Evolutionary conservation across 495 filamentous ascomycete genomes (phyloP).

Genomic region (Aspergillus cristatus): DNA sequence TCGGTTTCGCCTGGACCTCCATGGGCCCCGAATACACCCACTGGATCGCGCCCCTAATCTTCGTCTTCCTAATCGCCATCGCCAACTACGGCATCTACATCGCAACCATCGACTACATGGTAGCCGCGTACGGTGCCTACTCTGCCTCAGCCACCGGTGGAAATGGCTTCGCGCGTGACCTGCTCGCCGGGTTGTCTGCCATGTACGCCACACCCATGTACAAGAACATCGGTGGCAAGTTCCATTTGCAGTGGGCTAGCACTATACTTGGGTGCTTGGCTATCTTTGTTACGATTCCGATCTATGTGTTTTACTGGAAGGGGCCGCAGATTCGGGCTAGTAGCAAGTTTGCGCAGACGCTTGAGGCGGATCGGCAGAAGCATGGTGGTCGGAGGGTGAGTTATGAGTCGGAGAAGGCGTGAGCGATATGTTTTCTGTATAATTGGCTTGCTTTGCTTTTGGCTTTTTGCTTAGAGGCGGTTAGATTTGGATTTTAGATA

Average conservation of each 20-base stretch:
- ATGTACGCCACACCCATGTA: conserved; percentile 40
- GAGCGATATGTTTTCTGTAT: conserved; percentile 1
- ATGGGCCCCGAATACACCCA: conserved; percentile 50
- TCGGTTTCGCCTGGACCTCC: conserved; percentile 60
- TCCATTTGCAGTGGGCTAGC: conserved; percentile 30
- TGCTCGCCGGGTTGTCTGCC: conserved; percentile 37
- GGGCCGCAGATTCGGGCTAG: conserved; percentile 31
- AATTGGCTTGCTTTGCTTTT: neutral
- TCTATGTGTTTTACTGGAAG: conserved; percentile 42
- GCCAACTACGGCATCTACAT: conserved; percentile 68
- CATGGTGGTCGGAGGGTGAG: conserved; percentile 13
- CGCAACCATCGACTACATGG: conserved; percentile 81
- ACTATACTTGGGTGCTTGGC: conserved; percentile 33
- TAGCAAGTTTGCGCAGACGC: conserved; percentile 36
- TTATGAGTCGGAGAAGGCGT: conserved; percentile 8
- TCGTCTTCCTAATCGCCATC: conserved; percentile 53
- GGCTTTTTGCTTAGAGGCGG: too few species aligned
- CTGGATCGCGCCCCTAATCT: conserved; percentile 54
- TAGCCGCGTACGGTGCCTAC: conserved; percentile 70
- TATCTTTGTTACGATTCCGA: conserved; percentile 33
- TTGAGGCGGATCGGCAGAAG: conserved; percentile 13
- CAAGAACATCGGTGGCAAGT: conserved; percentile 20
- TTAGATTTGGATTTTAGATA: too few species aligned
- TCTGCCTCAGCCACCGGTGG: conserved; percentile 71
- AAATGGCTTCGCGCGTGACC: conserved; percentile 46